phyloP scores from a whole-genome alignment of 768 basidiomycete genomes.

The Leccinum imitatum region DNA sequence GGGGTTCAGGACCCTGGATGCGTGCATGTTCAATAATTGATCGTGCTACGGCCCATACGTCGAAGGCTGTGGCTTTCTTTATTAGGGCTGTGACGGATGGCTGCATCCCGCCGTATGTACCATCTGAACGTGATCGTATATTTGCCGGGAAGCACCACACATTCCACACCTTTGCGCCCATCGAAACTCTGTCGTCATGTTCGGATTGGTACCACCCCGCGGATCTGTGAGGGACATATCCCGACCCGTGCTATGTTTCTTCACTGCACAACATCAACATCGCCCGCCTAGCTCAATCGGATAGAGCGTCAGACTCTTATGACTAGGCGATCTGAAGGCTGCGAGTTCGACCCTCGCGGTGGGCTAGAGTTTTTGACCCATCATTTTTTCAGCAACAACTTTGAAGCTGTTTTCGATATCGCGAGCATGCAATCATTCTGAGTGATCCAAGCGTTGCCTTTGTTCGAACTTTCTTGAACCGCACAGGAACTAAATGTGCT shows the following conservation, averaged over 20 bases:
- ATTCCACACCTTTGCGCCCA: conserved; percentile 29
- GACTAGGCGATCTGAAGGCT: conserved; percentile 54
- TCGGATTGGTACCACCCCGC: background rate
- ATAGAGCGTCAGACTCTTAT: conserved; percentile 69
- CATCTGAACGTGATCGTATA: conserved; percentile 9
- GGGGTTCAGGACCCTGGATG: conserved; percentile 20
- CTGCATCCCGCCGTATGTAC: conserved; percentile 14
- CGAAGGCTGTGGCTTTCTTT: conserved; percentile 11
- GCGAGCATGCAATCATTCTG: too few relatives aligned
- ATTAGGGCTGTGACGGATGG: conserved; percentile 14
- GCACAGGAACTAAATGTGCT: background rate
- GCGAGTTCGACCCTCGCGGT: conserved; percentile 66
- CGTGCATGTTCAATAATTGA: conserved; percentile 20
- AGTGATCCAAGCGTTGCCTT: too few relatives aligned
- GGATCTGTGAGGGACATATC: background rate
- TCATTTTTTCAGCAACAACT: background rate
- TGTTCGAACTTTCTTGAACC: background rate
- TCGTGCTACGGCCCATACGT: conserved; percentile 4
- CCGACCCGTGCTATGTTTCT: too few relatives aligned
- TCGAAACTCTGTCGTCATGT: conserved; percentile 5
- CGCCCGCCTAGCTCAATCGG: conserved; percentile 67
- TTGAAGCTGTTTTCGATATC: background rate
- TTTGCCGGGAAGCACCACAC: conserved; percentile 6
- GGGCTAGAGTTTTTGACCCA: conserved; percentile 38
- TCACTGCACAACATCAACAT: background rate